Conservation (phyloP, 495 filamentous ascomycete genomes). For the Tuber microsphaerosporum region DNA sequence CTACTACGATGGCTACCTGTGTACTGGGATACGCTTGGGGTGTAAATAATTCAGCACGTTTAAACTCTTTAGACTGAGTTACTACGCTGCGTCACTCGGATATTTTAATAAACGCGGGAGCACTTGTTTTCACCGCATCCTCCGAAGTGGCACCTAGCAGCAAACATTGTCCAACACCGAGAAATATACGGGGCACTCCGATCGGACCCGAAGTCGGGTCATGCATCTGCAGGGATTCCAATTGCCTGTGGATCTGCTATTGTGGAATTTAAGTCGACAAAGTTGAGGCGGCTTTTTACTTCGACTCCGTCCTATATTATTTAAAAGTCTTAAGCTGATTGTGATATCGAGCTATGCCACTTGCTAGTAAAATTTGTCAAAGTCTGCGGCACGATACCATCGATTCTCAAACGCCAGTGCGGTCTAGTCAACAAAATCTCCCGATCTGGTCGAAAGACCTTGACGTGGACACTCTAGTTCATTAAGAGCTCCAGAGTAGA, state of each 20-base stretch:
- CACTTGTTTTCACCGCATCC: not conserved
- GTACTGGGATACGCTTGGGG: not conserved
- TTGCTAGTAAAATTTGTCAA: not conserved
- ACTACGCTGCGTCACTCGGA: slow-evolving; percentile 1
- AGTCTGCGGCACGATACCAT: not conserved
- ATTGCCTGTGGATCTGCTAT: not conserved
- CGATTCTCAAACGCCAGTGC: not conserved
- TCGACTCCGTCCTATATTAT: not conserved
- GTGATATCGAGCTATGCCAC: not conserved
- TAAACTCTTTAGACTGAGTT: not conserved
- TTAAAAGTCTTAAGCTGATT: not conserved
- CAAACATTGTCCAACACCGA: not conserved
- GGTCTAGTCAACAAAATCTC: not conserved
- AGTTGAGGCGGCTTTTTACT: not conserved
- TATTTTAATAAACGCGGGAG: not conserved
- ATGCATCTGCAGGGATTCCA: not conserved
- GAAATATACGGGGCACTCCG: not conserved
- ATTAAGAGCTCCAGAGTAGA: slow-evolving; percentile 17
- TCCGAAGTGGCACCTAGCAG: not conserved
- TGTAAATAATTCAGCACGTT: not conserved
- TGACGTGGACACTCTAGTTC: slow-evolving; percentile 27
- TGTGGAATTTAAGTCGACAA: not conserved
- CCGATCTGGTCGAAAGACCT: slow-evolving; percentile 20
- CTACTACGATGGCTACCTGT: not conserved
- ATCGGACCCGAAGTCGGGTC: not conserved